Evolutionary conservation across 192 early-diverging fungal genomes (phyloP).

Genomic region (Gamsiella multidivaricata): DNA sequence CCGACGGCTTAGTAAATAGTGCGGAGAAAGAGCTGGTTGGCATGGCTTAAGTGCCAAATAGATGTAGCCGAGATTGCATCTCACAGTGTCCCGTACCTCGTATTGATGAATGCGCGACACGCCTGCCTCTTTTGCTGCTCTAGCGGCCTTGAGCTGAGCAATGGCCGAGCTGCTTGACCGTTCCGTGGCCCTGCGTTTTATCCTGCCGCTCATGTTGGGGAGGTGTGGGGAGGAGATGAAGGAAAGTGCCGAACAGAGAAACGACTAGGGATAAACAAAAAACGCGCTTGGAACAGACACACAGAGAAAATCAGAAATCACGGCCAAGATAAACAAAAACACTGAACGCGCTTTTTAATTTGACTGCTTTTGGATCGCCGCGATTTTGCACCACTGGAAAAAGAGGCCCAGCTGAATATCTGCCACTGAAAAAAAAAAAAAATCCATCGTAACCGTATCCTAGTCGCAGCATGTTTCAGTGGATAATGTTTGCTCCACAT

Average conservation of each 20-base stretch:
- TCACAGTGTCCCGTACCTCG: constrained; percentile 15
- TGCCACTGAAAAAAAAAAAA: no score
- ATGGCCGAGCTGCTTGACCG: constrained; percentile 8
- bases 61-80: no score
- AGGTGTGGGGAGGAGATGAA: neutral
- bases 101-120: constrained; percentile 43
- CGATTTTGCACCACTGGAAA: no score
- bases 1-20: no score
- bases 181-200: constrained; percentile 37
- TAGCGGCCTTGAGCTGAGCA: constrained; percentile 27
- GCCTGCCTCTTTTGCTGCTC: constrained; percentile 20
- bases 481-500: no score
- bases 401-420: no score
- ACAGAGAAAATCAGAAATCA: no score
- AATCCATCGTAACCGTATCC: no score
- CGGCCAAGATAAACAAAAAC: neutral
- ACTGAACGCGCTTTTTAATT: constrained; percentile 8
- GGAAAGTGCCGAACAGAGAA: neutral
- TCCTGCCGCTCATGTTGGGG: constrained; percentile 31
- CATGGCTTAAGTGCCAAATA: no score
- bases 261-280: neutral
- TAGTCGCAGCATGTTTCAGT: no score
- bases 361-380: constrained; percentile 14
- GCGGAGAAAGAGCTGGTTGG: no score
- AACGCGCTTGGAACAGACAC: neutral